Evolutionary conservation across 2,329 filamentous ascomycete species (phyloP).

Genomic region (Sporothrix brunneoviolacea): DNA sequence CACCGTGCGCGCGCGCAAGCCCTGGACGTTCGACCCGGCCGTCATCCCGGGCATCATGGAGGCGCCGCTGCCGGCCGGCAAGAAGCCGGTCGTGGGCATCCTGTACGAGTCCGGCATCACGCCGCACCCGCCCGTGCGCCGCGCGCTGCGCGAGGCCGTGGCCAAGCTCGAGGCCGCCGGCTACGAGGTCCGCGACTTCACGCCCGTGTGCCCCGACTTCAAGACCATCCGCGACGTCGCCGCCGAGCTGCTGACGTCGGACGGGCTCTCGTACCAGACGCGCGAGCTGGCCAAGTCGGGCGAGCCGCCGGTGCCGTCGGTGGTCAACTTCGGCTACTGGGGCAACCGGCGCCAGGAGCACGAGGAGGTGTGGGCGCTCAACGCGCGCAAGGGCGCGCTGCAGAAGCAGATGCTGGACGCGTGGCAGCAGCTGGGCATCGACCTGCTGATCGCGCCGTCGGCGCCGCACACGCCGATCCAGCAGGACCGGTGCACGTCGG

Average conservation of each 20-base stretch:
- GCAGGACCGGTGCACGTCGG: constrained; percentile 3
- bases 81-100: constrained; percentile 12
- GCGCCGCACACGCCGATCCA: constrained; percentile 15
- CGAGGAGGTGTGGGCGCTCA: constrained; percentile 17
- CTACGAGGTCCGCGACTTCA: constrained; percentile 16
- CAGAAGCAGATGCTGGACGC: constrained; percentile 19
- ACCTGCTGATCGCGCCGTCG: constrained; percentile 15
- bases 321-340: constrained; percentile 18
- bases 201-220: constrained; percentile 17
- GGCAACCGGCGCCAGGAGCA: constrained; percentile 11
- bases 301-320: constrained; percentile 16
- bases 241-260: constrained; percentile 12
- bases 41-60: constrained; percentile 14
- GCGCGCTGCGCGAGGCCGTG: constrained; percentile 11
- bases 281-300: constrained; percentile 12
- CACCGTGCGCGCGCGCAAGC: constrained; percentile 6
- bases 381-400: constrained; percentile 14
- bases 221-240: constrained; percentile 15
- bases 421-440: constrained; percentile 15
- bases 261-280: constrained; percentile 17
- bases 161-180: constrained; percentile 11
- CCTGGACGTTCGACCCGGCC: constrained; percentile 16
- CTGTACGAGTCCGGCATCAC: constrained; percentile 12
- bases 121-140: constrained; percentile 13
- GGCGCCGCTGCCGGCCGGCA: not conserved